phyloP scores from a whole-genome alignment of 805 yeast species.

The Candida ascalaphidarum region DNA sequence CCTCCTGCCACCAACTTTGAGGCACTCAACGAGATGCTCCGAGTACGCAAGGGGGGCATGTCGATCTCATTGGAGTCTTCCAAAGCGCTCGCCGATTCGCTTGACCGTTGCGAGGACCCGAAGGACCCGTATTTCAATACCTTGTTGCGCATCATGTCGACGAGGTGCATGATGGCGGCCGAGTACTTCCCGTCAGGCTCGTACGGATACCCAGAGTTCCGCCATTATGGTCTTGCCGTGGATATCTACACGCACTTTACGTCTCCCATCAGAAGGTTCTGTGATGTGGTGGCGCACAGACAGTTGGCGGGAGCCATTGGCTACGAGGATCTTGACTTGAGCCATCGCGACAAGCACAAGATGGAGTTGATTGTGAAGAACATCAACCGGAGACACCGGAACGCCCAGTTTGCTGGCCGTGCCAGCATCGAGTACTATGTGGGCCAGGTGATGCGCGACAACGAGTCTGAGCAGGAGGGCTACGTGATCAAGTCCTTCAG shows the following conservation, averaged over 20 bases:
- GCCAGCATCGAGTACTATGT: slow-evolving; percentile 97
- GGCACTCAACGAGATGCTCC: slow-evolving; percentile 76
- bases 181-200: slow-evolving; percentile 93
- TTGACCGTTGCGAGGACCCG: slow-evolving; percentile 80
- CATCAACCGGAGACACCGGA: slow-evolving; percentile 89
- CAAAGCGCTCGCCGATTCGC: slow-evolving; percentile 84
- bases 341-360: slow-evolving; percentile 81
- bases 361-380: slow-evolving; percentile 86
- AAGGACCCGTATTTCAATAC: slow-evolving; percentile 89
- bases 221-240: slow-evolving; percentile 95
- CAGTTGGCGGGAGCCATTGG: slow-evolving; percentile 98
- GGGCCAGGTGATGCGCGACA: slow-evolving; percentile 92
- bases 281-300: slow-evolving; percentile 96
- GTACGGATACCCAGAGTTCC: slow-evolving; percentile 82
- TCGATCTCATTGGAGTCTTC: slow-evolving; percentile 76
- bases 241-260: slow-evolving; percentile 98
- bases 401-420: slow-evolving; percentile 98
- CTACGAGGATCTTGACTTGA: slow-evolving; percentile 73
- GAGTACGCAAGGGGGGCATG: slow-evolving; percentile 64
- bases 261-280: slow-evolving; percentile 95
- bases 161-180: slow-evolving; percentile 99
- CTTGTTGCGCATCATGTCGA: slow-evolving; percentile 88
- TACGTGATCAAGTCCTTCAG: slow-evolving; percentile 86
- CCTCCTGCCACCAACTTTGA: slow-evolving; percentile 96
- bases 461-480: slow-evolving; percentile 76